These are phyloP conservation scores for Cryptomeria japonica DNA, from an alignment of 75 land plant species.

Conservation along the genomic window DNA sequence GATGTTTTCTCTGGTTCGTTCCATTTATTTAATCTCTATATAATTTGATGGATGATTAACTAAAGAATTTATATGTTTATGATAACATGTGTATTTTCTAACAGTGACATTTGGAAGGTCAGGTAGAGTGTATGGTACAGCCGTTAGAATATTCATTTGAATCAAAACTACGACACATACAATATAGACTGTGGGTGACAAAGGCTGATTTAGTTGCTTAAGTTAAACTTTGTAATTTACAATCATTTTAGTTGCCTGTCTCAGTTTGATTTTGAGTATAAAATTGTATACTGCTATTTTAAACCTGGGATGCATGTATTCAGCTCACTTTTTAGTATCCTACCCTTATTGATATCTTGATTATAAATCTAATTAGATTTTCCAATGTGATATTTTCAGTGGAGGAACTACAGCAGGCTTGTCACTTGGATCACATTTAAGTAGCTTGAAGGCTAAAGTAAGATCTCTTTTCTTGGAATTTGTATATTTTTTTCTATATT, in stretches of 20 bases:
- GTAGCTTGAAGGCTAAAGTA: constrained; percentile 81
- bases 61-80: neutral
- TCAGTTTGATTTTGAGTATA: too few relatives aligned
- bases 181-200: neutral
- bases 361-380: neutral
- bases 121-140: neutral
- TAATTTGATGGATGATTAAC: neutral
- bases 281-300: too few relatives aligned
- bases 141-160: neutral
- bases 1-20: neutral
- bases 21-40: neutral
- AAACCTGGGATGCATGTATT: too few relatives aligned
- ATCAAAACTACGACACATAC: neutral
- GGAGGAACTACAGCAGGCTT: constrained; percentile 96
- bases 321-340: neutral
- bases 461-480: neutral
- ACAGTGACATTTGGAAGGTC: neutral
- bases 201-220: neutral
- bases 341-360: neutral
- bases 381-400: constrained; percentile 39
- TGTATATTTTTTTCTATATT: neutral
- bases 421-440: constrained; percentile 74
- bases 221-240: neutral
- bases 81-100: neutral
- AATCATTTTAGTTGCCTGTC: too few relatives aligned